Percentiles rank a stretch among this genome's conserved stretches.
Conservation (phyloP, 257 asterid genomes). For the Ocimum tenuiflorum region DNA sequence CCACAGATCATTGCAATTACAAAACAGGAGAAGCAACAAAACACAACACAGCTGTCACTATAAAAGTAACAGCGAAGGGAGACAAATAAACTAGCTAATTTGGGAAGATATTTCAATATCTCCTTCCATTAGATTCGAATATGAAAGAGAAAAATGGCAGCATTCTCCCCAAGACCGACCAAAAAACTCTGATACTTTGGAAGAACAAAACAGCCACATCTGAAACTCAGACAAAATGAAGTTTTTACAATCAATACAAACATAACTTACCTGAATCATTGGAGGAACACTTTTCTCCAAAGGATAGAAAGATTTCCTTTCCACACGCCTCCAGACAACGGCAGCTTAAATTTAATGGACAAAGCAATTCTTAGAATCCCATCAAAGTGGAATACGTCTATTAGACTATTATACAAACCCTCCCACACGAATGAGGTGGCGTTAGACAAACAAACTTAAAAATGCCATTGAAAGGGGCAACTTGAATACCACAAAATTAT, state of each 20-base stretch:
- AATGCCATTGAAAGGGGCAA: conserved; percentile 21
- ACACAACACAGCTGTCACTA: not conserved
- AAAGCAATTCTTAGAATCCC: conserved; percentile 18
- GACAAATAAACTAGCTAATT: not conserved
- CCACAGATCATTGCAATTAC: not conserved
- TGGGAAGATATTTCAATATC: not conserved
- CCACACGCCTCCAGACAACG: conserved; percentile 17
- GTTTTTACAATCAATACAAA: not conserved
- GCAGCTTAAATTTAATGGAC: conserved; percentile 12
- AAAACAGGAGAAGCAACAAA: not conserved
- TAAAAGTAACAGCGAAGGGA: not conserved
- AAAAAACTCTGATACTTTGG: not conserved
- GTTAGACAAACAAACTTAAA: conserved; percentile 6
- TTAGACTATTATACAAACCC: conserved; percentile 10
- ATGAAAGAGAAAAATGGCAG: not conserved
- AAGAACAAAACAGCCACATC: not conserved
- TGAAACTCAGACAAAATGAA: not conserved
- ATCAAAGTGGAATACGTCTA: conserved; percentile 7
- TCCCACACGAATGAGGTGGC: conserved; percentile 22
- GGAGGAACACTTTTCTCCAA: not conserved
- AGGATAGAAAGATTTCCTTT: conserved; percentile 3
- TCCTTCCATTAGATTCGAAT: not conserved
- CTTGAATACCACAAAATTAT: conserved; percentile 9
- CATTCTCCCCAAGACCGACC: not conserved
- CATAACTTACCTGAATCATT: conserved; percentile 32